Conservation (phyloP, 345 rosid species). For the Gossypium arboreum region DNA sequence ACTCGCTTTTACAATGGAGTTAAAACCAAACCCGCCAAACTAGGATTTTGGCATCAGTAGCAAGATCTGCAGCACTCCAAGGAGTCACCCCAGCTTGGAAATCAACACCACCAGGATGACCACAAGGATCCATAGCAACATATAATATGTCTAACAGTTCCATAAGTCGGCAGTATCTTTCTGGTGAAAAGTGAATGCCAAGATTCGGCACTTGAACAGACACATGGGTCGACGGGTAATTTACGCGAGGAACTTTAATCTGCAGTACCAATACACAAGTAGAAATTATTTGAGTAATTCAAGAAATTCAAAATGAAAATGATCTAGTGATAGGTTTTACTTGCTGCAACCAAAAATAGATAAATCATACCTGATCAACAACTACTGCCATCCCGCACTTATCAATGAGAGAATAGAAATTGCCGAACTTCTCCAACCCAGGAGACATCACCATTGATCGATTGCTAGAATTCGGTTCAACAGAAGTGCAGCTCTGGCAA, state of each 20-base stretch:
- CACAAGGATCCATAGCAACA: conserved; percentile 51
- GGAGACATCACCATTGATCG: conserved; percentile 39
- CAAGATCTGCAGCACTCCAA: conserved; percentile 74
- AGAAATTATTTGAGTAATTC: conserved; percentile 1
- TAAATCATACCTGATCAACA: conserved; percentile 78
- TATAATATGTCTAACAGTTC: conserved; percentile 59
- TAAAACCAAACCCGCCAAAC: conserved; percentile 77
- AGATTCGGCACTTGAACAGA: conserved; percentile 96
- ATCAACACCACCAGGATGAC: conserved; percentile 62
- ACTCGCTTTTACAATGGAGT: conserved; percentile 14
- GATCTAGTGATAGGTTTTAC: conserved; percentile 1
- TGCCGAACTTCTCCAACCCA: conserved; percentile 36
- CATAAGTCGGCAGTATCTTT: conserved; percentile 67
- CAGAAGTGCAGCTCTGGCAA: conserved; percentile 35
- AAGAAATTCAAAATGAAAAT: conserved; percentile 9
- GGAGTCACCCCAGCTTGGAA: conserved; percentile 52
- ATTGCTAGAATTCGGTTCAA: conserved; percentile 36
- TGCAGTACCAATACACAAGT: conserved; percentile 25
- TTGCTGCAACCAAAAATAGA: conserved; percentile 9
- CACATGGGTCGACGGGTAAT: conserved; percentile 84
- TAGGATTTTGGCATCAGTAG: conserved; percentile 69
- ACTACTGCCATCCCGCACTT: conserved; percentile 95
- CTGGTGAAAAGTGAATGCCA: conserved; percentile 91
- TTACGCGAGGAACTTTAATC: conserved; percentile 85
- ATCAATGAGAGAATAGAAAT: conserved; percentile 76